Evolutionary conservation across 1,139 yeast genomes (phyloP), one percentile per base, ranked within the genome.

Genomic region (Scheffersomyces quercinus): DNA sequence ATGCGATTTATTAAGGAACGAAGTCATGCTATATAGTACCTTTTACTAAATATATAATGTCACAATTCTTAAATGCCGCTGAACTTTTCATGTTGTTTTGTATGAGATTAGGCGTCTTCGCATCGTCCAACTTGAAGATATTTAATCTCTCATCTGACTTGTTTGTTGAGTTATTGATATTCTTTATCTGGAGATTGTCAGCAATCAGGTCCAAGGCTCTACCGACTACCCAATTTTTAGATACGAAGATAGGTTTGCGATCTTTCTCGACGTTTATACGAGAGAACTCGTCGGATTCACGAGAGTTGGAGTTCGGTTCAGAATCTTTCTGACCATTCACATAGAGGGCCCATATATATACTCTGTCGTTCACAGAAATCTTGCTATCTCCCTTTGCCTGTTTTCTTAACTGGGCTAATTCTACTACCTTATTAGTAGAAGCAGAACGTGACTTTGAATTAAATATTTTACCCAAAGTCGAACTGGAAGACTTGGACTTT

Each of bases 211-310:
- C 98, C 38, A 89, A 64, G 2, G 85, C 84, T 50, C 88, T 73
- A 0, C 98, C 98, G 6, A 88, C 74, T 0, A 88, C 84, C 88
- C 93, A 85, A 29, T 74, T 68, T 50, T 79, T 77, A 32, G 81
- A 79, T 12, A 85, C 75, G 55, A 60, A 86, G 12, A 85, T 58
- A 0, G 83, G 75, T 31, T 53, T 60, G 15, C 63, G 52, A 26
- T 63, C 67, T 15, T 55, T 58, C 5, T 60, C 64, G 5, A 62
- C 54, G 45, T 69, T 61, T 9, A 70, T 58, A 4, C 56, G 50
- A 28, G 47, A 46, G 28, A 66, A 50, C 32, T 56, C 58, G 10
- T 60, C 59, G 5, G 51, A 52, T n/a, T 71, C 63, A 10, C 33
- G 34, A 5, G 35, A 14, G 5, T 10, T 14, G 11, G n/a, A 15